phyloP scores from a whole-genome alignment of 1,284 basidiomycete species.

The Boletus mariae region DNA sequence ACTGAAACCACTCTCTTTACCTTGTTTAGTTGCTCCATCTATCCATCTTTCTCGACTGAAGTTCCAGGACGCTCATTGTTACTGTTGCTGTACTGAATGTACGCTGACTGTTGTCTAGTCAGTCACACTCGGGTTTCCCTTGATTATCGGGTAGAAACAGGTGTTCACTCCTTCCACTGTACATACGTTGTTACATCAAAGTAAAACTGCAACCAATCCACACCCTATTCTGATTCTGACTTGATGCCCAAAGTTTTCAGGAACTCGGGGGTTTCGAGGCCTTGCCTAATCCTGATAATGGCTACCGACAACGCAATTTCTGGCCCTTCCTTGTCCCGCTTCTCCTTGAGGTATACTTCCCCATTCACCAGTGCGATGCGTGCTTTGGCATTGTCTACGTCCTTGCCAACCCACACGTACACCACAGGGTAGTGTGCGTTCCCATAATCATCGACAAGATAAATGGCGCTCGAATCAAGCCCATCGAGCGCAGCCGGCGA shows the following conservation, averaged over 20 bases:
- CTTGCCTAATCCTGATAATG: constrained; percentile 51
- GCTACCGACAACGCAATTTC: constrained; percentile 35
- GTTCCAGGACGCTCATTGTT: background rate
- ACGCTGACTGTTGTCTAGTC: background rate
- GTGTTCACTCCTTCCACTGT: background rate
- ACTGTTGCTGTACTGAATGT: constrained; percentile 1
- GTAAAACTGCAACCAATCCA: too few species aligned
- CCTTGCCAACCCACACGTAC: constrained; percentile 56
- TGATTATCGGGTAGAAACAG: background rate
- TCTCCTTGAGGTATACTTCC: constrained; percentile 48
- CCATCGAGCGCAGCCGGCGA: constrained; percentile 23
- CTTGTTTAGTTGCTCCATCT: background rate
- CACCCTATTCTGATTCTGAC: background rate
- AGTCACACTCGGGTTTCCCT: background rate
- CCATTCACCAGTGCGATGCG: constrained; percentile 52
- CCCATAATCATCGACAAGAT: constrained; percentile 42
- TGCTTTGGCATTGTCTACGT: constrained; percentile 40
- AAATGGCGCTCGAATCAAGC: constrained; percentile 46
- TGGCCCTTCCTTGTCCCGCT: constrained; percentile 22
- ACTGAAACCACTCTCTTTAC: constrained; percentile 3
- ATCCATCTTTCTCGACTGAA: background rate
- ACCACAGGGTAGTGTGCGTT: constrained; percentile 36
- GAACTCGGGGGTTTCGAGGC: constrained; percentile 45
- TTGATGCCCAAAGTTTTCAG: constrained; percentile 14
- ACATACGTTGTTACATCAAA: background rate